Conservation (phyloP, 2,329 filamentous ascomycete species). For the Talaromyces funiculosus region DNA sequence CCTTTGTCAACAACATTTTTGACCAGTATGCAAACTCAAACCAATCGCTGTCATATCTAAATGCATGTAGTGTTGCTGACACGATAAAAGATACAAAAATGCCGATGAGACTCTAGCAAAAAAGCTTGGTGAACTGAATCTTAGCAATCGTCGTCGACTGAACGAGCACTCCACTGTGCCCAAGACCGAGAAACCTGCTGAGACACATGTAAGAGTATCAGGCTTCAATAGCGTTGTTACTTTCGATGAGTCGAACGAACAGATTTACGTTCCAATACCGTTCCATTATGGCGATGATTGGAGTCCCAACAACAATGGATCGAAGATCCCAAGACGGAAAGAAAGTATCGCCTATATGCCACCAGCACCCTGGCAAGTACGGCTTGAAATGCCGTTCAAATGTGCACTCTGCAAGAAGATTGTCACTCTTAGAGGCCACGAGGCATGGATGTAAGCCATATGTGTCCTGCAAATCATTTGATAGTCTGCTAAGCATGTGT, state of each 20-base stretch:
- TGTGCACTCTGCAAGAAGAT: slow-evolving; percentile 5
- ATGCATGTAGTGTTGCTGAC: neutral
- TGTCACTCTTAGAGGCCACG: slow-evolving; percentile 6
- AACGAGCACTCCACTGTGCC: neutral
- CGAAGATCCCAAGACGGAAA: neutral
- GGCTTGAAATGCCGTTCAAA: slow-evolving; percentile 7
- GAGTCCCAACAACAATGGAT: slow-evolving; percentile 3
- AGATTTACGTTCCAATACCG: slow-evolving; percentile 7
- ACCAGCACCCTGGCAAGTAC: slow-evolving; percentile 4
- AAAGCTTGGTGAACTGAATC: slow-evolving; percentile 1
- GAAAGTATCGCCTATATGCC: slow-evolving; percentile 1
- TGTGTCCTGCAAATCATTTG: neutral
- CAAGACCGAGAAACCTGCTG: neutral
- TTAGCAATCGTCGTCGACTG: neutral
- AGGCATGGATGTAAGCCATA: slow-evolving; percentile 8
- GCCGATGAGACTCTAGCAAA: slow-evolving; percentile 1
- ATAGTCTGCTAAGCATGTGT: neutral
- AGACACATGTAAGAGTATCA: slow-evolving; percentile 4
- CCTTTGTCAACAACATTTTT: slow-evolving; percentile 8
- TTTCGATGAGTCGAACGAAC: slow-evolving; percentile 6
- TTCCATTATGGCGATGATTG: slow-evolving; percentile 5
- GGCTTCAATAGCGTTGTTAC: slow-evolving; percentile 11
- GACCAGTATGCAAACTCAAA: neutral
- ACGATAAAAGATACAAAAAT: neutral
- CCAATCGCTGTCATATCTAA: neutral